phyloP scores from a whole-genome alignment of 2,329 filamentous ascomycete species.

The Fonsecaea multimorphosa region DNA sequence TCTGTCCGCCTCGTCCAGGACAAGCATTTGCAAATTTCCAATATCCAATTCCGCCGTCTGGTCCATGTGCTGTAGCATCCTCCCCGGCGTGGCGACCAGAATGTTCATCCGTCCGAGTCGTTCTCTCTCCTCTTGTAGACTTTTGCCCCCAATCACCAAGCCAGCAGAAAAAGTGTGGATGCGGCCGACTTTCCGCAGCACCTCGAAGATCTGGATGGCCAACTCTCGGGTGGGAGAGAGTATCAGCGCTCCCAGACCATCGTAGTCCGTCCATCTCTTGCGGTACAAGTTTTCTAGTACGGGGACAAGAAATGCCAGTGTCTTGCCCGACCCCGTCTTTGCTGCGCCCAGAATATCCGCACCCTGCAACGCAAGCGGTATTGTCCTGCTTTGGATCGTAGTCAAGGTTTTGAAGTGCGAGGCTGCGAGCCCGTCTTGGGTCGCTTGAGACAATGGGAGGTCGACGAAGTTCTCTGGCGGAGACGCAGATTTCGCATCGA shows the following conservation, averaged over 20 bases:
- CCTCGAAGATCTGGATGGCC: constrained; percentile 95
- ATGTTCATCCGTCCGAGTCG: constrained; percentile 93
- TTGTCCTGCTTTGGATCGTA: constrained; percentile 88
- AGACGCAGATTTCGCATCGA: constrained; percentile 49
- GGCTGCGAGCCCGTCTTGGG: constrained; percentile 76
- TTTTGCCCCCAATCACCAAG: constrained; percentile 92
- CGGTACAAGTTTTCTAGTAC: constrained; percentile 92
- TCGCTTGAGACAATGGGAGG: constrained; percentile 83
- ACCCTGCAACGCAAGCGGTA: constrained; percentile 84
- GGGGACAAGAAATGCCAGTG: constrained; percentile 87
- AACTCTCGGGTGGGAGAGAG: constrained; percentile 94
- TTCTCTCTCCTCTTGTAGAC: constrained; percentile 82
- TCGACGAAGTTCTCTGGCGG: constrained; percentile 75
- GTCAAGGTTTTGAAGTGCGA: constrained; percentile 91
- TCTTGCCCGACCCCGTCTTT: constrained; percentile 95
- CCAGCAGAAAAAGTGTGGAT: constrained; percentile 92
- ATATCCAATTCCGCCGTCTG: constrained; percentile 90
- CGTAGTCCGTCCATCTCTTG: constrained; percentile 84
- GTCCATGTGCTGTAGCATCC: constrained; percentile 94
- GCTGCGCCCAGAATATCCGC: constrained; percentile 90
- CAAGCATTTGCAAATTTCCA: constrained; percentile 88
- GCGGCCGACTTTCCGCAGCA: constrained; percentile 85
- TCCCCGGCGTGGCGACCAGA: constrained; percentile 89
- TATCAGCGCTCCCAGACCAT: constrained; percentile 90
- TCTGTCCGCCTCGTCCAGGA: constrained; percentile 93